Percentiles rank a stretch among this genome's conserved stretches.
These are phyloP conservation scores for Knufia petricola DNA, from an alignment of 2,329 filamentous ascomycete genomes.

Conservation along the genomic window DNA sequence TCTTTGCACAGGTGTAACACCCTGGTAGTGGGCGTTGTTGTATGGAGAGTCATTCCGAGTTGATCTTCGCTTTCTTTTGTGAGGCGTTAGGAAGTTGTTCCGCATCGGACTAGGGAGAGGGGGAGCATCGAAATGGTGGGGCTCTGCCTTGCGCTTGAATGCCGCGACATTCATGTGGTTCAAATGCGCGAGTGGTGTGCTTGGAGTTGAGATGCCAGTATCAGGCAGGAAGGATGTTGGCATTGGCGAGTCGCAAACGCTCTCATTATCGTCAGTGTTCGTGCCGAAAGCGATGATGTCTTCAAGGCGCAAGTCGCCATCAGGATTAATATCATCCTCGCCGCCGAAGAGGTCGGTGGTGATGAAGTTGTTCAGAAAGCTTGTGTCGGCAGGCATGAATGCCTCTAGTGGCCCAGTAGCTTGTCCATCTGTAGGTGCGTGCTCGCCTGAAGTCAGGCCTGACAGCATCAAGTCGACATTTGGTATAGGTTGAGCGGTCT, in stretches of 20 bases:
- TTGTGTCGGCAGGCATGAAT: constrained; percentile 8
- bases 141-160: constrained; percentile 54
- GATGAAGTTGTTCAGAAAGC: constrained; percentile 21
- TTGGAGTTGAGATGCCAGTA: constrained; percentile 7
- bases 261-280: constrained; percentile 36
- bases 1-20: constrained; percentile 23
- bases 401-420: constrained; percentile 3
- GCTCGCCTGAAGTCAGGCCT: background rate
- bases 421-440: constrained; percentile 7
- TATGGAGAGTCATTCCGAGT: constrained; percentile 19
- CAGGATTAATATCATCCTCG: constrained; percentile 20
- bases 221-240: constrained; percentile 12
- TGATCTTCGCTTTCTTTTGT: constrained; percentile 14
- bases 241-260: constrained; percentile 31
- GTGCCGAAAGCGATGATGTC: constrained; percentile 64
- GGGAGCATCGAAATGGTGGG: constrained; percentile 29
- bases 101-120: constrained; percentile 30
- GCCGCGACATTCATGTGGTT: constrained; percentile 65
- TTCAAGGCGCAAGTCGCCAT: constrained; percentile 52
- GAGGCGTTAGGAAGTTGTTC: constrained; percentile 15
- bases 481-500: background rate
- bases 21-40: constrained; percentile 22
- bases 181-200: constrained; percentile 41
- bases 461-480: constrained; percentile 6
- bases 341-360: constrained; percentile 10